Percentiles rank a stretch among this genome's conserved stretches.
These are phyloP conservation scores for Trypanosoma boissoni DNA, from an alignment of 208 protist genomes.

Conservation along the genomic window DNA sequence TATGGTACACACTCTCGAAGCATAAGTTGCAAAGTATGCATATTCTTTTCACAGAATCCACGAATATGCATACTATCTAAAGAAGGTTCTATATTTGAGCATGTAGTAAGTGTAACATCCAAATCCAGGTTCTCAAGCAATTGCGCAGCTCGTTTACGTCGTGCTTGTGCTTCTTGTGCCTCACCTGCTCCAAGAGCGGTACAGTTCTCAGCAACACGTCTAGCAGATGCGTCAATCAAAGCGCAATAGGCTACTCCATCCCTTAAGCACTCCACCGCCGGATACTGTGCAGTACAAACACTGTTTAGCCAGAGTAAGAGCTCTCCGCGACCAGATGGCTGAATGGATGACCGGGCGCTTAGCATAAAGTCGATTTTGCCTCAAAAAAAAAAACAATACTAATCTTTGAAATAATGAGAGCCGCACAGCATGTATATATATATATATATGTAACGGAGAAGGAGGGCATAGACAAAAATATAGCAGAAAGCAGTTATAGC, in stretches of 20 bases:
- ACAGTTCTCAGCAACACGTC: conserved; percentile 63
- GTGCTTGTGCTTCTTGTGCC: conserved; percentile 16
- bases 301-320: conserved; percentile 80
- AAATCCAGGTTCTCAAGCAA: conserved; percentile 49
- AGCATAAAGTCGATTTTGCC: conserved; percentile 3
- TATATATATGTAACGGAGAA: conserved; percentile 1
- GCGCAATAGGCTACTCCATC: conserved; percentile 84
- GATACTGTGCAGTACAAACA: conserved; percentile 74
- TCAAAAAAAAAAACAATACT: not conserved
- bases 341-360: conserved; percentile 21
- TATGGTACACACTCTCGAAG: conserved; percentile 51
- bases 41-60: conserved; percentile 55
- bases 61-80: conserved; percentile 48
- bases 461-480: conserved; percentile 18
- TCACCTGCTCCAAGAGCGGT: conserved; percentile 27
- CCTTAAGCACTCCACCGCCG: conserved; percentile 71
- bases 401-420: too few relatives aligned
- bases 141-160: conserved; percentile 24
- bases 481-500: too few relatives aligned
- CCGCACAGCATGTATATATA: conserved; percentile 10
- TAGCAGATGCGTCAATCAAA: conserved; percentile 63
- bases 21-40: conserved; percentile 67
- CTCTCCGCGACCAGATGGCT: conserved; percentile 55
- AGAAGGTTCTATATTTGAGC: conserved; percentile 53
- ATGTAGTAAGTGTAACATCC: conserved; percentile 53